Base-by-base conservation (phyloP, 371 early-diverging fungal genomes). In the Mucor indicus region DNA sequence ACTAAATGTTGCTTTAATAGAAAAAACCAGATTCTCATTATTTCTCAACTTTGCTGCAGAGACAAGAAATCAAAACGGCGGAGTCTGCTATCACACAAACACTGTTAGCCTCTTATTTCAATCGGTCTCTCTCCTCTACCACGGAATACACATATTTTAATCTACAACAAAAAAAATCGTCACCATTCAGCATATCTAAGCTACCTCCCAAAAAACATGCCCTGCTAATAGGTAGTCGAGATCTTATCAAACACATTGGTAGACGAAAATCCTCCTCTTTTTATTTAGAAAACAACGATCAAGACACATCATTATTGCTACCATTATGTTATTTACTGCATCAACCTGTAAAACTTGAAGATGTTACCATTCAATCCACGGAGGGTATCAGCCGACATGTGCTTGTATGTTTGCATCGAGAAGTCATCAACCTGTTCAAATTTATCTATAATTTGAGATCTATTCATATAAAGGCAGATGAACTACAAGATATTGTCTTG, bases 401-500 rank as follows among this genome's bases (percentile, higher is more conserved):
- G 23, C 55, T 75, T 16, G 75, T 75, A 3, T 75, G 75, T 38
- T 48, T 75, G 16, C 75, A 75, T 39, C 64, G 62, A 11, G 59
- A 68, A 49, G 59, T 68, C 4, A 59, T 62, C 21, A 71, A 75
- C 33, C 60, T 75, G 17, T 75, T 71, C 43, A 70, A 71, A 19
- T 75, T 75, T 36, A 66, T 75, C 29, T 71, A 69, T 36, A 71
- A 71, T 30, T 31, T 75, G 20, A 64, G 75, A 59, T 67, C 72
- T 1, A 67, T 70, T 4, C 51, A 67, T 19, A 41, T 76, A 37
- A 58, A 57, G 21, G 50, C 59, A 6, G 50, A 69, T 20, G 68
- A 71, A 5, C 29, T 82, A 15, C 80, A 72, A 42, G 78, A 82
- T 42, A 70, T 82, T 44, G 79, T 82, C 10, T 31, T 82, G 15